Percentiles rank a stretch among this genome's conserved stretches.
Evolutionary conservation across 202 grass and related monocot species (phyloP).

Genomic region (Alloteropsis angusta): DNA sequence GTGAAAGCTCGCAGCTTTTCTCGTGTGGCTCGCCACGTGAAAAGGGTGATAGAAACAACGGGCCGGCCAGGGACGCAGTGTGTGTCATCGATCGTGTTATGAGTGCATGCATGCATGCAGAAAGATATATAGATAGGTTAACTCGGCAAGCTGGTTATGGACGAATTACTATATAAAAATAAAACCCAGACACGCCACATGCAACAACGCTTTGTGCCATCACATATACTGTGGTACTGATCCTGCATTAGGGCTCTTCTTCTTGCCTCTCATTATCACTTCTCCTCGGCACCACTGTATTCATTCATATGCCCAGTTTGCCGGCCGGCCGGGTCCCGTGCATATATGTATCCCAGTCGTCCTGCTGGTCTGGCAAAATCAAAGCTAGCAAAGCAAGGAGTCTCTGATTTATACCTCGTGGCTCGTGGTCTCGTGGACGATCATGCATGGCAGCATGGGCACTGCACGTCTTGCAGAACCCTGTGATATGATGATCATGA

Average conservation of each 20-base stretch:
- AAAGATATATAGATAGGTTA: neutral
- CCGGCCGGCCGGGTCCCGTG: neutral
- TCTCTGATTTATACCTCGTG: neutral
- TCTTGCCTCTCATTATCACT: neutral
- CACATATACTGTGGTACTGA: neutral
- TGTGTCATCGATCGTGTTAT: neutral
- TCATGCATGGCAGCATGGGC: neutral
- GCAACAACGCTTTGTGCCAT: constrained; percentile 8
- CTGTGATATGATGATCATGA: neutral
- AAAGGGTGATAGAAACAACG: neutral
- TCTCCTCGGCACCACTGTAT: neutral
- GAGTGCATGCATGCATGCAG: neutral
- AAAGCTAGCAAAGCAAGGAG: neutral
- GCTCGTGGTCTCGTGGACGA: neutral
- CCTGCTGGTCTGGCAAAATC: neutral
- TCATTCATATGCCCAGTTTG: neutral
- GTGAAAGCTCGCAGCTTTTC: neutral
- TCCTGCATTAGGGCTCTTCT: neutral
- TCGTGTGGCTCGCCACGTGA: neutral
- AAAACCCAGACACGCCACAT: constrained; percentile 15
- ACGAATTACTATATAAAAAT: neutral
- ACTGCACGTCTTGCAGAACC: neutral
- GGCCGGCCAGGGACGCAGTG: neutral
- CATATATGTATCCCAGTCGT: neutral
- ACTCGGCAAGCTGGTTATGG: neutral